Percentiles rank a stretch among this genome's conserved stretches.
Conservation (phyloP, 495 filamentous ascomycete species). For the Aspergillus taichungensis region DNA sequence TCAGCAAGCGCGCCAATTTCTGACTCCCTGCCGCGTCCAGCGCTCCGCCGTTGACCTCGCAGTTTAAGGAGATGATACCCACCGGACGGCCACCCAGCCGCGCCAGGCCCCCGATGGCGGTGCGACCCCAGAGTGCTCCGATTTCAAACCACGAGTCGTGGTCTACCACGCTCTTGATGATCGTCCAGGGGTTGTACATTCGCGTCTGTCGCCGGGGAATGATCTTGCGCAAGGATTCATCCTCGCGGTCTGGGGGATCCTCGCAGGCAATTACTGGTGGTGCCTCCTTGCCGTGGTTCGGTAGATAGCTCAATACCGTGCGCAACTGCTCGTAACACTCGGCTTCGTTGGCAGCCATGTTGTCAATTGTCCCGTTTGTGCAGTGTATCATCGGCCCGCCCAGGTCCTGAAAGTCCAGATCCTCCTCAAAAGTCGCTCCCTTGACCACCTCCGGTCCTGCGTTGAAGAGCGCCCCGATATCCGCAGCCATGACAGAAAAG, state of each 20-base stretch:
- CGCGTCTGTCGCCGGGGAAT: conserved; percentile 48
- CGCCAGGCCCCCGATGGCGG: conserved; percentile 50
- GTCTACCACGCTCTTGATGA: conserved; percentile 50
- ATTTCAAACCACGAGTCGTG: conserved; percentile 52
- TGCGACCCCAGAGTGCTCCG: conserved; percentile 51
- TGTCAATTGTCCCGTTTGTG: conserved; percentile 58
- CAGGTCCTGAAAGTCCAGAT: conserved; percentile 44
- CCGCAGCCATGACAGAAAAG: conserved; percentile 57
- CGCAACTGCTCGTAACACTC: conserved; percentile 53
- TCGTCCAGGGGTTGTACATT: conserved; percentile 51
- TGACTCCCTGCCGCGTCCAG: conserved; percentile 51
- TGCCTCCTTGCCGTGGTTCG: conserved; percentile 44
- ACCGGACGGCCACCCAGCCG: conserved; percentile 46
- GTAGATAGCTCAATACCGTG: conserved; percentile 45
- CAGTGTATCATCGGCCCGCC: conserved; percentile 53
- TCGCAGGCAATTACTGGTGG: conserved; percentile 39
- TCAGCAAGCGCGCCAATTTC: conserved; percentile 49
- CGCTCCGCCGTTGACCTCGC: conserved; percentile 52
- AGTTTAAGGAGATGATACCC: conserved; percentile 48
- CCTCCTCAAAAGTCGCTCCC: conserved; percentile 53
- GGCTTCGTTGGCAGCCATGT: conserved; percentile 49
- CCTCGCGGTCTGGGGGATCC: conserved; percentile 40
- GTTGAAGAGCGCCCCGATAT: conserved; percentile 53
- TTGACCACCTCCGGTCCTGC: conserved; percentile 56
- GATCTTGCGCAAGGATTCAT: conserved; percentile 42